A percentile compares a stretch with the other conserved stretches of the same genome.
Evolutionary conservation across 1,284 basidiomycete genomes (phyloP).

Genomic region (Cystobasidium slooffiae): DNA sequence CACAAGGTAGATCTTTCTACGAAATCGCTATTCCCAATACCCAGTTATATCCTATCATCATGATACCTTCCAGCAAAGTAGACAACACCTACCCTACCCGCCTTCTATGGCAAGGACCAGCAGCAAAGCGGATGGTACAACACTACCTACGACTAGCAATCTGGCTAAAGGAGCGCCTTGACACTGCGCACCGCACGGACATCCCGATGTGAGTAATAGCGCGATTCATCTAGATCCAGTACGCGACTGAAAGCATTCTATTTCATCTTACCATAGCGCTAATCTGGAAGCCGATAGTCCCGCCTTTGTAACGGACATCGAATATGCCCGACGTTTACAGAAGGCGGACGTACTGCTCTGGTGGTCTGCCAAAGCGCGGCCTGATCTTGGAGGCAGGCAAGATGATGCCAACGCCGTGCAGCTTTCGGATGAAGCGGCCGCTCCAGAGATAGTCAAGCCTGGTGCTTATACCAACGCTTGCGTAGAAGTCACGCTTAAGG

Average conservation of each 20-base stretch:
- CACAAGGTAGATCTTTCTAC: constrained; percentile 83
- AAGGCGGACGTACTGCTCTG: constrained; percentile 91
- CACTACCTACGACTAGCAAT: constrained; percentile 78
- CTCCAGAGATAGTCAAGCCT: constrained; percentile 80
- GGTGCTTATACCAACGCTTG: constrained; percentile 94
- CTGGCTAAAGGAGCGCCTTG: constrained; percentile 81
- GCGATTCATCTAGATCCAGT: background rate
- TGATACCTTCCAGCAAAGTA: constrained; percentile 75
- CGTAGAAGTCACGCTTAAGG: constrained; percentile 84
- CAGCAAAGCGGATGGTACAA: constrained; percentile 70
- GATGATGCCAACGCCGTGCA: constrained; percentile 64
- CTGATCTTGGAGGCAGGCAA: constrained; percentile 92
- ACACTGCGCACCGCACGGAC: constrained; percentile 88
- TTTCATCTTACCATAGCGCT: constrained; percentile 35
- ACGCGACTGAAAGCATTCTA: background rate
- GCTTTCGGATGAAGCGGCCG: constrained; percentile 71
- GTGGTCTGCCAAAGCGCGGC: constrained; percentile 91
- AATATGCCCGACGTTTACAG: constrained; percentile 82
- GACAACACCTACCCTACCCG: constrained; percentile 56
- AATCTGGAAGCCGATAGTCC: constrained; percentile 91
- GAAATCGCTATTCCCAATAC: constrained; percentile 74
- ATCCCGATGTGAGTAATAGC: constrained; percentile 68
- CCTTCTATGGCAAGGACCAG: constrained; percentile 63
- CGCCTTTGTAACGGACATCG: constrained; percentile 83
- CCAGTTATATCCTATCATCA: constrained; percentile 82